phyloP scores from a whole-genome alignment of 2,329 filamentous ascomycete genomes.

The Zalaria sp. region DNA sequence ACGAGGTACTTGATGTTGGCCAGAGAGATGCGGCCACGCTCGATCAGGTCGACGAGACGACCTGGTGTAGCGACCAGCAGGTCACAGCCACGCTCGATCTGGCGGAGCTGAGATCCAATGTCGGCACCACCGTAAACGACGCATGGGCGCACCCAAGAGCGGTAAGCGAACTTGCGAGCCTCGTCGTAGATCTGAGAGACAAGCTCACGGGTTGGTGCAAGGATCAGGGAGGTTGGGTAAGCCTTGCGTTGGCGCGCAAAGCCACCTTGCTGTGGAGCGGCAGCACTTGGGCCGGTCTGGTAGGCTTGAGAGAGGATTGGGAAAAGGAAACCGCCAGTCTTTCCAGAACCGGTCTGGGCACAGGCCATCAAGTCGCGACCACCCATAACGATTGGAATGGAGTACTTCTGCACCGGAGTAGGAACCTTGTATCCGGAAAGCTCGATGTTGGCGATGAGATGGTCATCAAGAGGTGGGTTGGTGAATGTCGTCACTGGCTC shows the following conservation, averaged over 20 bases:
- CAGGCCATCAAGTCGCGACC: constrained; percentile 98
- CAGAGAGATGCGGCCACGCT: constrained; percentile 94
- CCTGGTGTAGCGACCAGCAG: constrained; percentile 92
- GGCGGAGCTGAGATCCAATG: constrained; percentile 92
- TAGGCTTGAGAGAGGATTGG: constrained; percentile 97
- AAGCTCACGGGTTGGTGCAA: constrained; percentile 93
- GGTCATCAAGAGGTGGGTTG: constrained; percentile 89
- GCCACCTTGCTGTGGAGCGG: constrained; percentile 52
- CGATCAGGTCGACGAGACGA: constrained; percentile 93
- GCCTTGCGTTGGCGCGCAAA: constrained; percentile 95
- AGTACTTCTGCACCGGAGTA: constrained; percentile 98
- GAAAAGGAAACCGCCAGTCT: constrained; percentile 99
- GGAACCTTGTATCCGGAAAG: constrained; percentile 89
- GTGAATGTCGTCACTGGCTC: constrained; percentile 83
- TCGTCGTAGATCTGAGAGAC: constrained; percentile 98
- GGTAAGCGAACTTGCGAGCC: constrained; percentile 94
- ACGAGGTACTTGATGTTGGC: constrained; percentile 99
- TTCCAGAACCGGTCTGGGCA: constrained; percentile 98
- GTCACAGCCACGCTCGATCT: constrained; percentile 96
- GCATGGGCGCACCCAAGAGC: constrained; percentile 95
- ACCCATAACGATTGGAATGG: constrained; percentile 95
- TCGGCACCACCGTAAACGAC: constrained; percentile 99
- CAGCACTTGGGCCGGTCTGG: constrained; percentile 65
- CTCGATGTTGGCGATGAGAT: constrained; percentile 84
- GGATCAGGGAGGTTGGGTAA: constrained; percentile 87